Percentiles rank a stretch among this genome's conserved stretches.
These are phyloP conservation scores for Musa troglodytarum DNA, from an alignment of 176 grass and related monocot genomes.

Conservation along the genomic window DNA sequence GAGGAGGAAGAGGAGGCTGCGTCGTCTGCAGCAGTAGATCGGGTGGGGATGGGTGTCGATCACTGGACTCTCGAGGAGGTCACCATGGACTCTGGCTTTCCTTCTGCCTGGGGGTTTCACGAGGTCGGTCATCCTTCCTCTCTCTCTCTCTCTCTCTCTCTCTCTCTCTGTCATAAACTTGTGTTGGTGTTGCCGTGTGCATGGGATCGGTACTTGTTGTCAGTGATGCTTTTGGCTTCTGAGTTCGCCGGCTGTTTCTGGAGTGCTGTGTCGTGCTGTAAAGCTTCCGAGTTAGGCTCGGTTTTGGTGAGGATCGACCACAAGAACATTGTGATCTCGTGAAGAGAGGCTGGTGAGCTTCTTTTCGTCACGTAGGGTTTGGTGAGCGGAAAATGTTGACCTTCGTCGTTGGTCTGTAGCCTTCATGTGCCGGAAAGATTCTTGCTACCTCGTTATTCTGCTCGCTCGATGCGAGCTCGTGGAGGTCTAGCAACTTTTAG, in stretches of 20 bases:
- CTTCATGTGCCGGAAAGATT: background rate
- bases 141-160: constrained; percentile 1
- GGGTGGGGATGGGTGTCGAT: constrained; percentile 5
- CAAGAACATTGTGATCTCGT: too few relatives aligned
- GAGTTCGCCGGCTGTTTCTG: too few relatives aligned
- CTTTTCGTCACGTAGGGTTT: background rate
- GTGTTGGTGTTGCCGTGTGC: background rate
- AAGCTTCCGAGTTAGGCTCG: too few relatives aligned
- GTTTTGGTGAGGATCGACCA: too few relatives aligned
- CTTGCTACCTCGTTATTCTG: background rate
- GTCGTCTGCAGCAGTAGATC: background rate
- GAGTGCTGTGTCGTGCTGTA: too few relatives aligned
- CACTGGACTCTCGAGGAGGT: constrained; percentile 1
- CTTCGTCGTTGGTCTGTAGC: background rate
- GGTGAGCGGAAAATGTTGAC: constrained; percentile 9
- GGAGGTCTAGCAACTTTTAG: background rate
- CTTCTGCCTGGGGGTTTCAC: constrained; percentile 1
- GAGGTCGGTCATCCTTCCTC: background rate
- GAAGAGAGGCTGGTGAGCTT: too few relatives aligned
- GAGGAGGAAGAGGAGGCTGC: background rate
- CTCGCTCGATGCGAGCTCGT: background rate
- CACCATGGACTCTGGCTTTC: background rate
- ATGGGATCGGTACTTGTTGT: background rate
- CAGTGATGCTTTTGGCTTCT: background rate
- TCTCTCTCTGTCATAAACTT: background rate